phyloP scores from a whole-genome alignment of 2,329 filamentous ascomycete species.

The Xylaria sp. region DNA sequence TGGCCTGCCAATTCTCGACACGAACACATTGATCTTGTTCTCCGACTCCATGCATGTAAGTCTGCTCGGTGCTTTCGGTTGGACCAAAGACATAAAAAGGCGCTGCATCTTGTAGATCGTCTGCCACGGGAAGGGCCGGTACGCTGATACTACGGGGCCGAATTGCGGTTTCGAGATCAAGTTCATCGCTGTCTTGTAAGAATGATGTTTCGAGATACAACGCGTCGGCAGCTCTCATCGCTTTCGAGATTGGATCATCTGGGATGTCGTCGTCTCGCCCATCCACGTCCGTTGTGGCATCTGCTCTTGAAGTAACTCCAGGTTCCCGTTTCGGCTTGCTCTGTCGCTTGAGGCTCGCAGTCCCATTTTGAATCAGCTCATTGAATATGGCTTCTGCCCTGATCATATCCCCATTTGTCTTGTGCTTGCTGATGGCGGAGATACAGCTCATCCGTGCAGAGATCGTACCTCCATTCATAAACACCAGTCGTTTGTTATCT shows the following conservation, averaged over 20 bases:
- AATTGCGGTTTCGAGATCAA: constrained; percentile 56
- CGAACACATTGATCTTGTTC: constrained; percentile 23
- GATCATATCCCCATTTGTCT: constrained; percentile 60
- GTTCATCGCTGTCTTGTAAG: constrained; percentile 60
- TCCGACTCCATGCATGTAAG: constrained; percentile 14
- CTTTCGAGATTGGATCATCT: constrained; percentile 63
- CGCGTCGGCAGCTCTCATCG: constrained; percentile 69
- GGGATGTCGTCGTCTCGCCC: constrained; percentile 33
- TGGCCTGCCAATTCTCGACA: constrained; percentile 31
- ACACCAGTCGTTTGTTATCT: constrained; percentile 64
- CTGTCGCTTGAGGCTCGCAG: constrained; percentile 51
- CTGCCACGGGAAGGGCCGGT: constrained; percentile 58
- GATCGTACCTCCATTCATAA: constrained; percentile 68
- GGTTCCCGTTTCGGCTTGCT: neutral
- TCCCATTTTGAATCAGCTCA: constrained; percentile 61
- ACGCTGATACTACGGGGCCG: constrained; percentile 62
- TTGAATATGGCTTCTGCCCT: constrained; percentile 64
- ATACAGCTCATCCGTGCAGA: constrained; percentile 66
- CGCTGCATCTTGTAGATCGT: constrained; percentile 56
- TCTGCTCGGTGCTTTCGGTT: constrained; percentile 18
- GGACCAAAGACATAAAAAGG: constrained; percentile 62
- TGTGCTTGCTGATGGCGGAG: constrained; percentile 61
- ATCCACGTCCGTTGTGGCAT: constrained; percentile 33
- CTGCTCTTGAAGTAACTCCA: constrained; percentile 1
- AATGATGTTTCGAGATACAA: constrained; percentile 65